Evolutionary conservation across 495 filamentous ascomycete genomes (phyloP).

Genomic region (Wilcoxina mikolae): DNA sequence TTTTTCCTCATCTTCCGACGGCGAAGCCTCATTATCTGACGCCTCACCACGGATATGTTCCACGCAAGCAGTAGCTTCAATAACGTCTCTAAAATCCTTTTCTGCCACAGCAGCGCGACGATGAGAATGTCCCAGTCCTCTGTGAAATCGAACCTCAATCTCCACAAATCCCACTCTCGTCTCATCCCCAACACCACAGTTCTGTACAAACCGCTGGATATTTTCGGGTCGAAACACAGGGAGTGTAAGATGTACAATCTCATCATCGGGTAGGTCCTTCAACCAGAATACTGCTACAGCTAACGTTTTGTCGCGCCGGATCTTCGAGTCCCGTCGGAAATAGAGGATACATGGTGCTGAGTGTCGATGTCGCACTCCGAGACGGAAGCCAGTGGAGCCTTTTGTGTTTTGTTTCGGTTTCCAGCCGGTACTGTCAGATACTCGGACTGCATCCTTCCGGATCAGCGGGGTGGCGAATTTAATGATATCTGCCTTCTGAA

Average conservation of each 20-base stretch:
- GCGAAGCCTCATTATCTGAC: not conserved
- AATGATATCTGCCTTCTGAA: conserved; percentile 17
- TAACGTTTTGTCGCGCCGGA: conserved; percentile 39
- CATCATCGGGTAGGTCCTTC: conserved; percentile 48
- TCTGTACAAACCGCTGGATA: conserved; percentile 20
- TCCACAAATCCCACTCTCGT: conserved; percentile 12
- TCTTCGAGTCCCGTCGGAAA: conserved; percentile 38
- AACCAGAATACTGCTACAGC: conserved; percentile 55
- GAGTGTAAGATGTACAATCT: conserved; percentile 39
- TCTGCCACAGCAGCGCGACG: conserved; percentile 11
- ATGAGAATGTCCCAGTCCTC: conserved; percentile 17
- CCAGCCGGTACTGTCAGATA: conserved; percentile 12
- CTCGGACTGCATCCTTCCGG: conserved; percentile 9
- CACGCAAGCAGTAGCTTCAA: conserved; percentile 10
- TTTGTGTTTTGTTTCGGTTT: not conserved
- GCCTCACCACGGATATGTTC: not conserved
- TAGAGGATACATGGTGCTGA: conserved; percentile 43
- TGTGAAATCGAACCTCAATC: conserved; percentile 15
- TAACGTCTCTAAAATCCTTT: conserved; percentile 16
- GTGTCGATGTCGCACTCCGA: conserved; percentile 50
- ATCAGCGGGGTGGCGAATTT: conserved; percentile 16
- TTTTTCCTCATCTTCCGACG: not conserved
- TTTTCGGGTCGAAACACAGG: conserved; percentile 34
- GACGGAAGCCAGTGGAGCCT: conserved; percentile 12
- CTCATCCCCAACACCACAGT: conserved; percentile 8